Evolutionary conservation across 1,284 basidiomycete genomes (phyloP).

Genomic region (Trametes pubescens): DNA sequence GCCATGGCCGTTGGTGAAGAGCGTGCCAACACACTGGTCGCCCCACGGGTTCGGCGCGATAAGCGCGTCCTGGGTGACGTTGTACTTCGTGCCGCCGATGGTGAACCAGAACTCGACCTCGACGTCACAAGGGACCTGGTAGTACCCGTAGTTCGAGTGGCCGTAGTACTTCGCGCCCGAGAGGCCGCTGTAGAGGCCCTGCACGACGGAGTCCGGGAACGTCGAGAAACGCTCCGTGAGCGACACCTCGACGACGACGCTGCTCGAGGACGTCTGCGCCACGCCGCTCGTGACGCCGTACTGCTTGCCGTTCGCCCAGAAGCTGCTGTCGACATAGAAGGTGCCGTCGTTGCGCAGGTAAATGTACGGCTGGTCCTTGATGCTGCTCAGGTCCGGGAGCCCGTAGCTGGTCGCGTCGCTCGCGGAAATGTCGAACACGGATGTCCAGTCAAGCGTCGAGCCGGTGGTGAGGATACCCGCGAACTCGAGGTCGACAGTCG

Average conservation of each 20-base stretch:
- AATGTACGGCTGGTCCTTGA: slow-evolving; percentile 27
- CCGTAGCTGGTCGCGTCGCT: slow-evolving; percentile 20
- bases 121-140: slow-evolving; percentile 29
- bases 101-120: slow-evolving; percentile 22
- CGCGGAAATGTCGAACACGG: slow-evolving; percentile 25
- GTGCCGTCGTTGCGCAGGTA: slow-evolving; percentile 26
- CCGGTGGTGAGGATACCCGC: slow-evolving; percentile 27
- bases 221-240: slow-evolving; percentile 22
- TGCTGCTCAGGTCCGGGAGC: slow-evolving; percentile 25
- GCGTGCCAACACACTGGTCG: slow-evolving; percentile 31
- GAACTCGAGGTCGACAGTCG: slow-evolving; percentile 19
- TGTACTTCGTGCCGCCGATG: slow-evolving; percentile 27
- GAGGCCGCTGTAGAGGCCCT: slow-evolving; percentile 25
- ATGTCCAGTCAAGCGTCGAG: slow-evolving; percentile 26
- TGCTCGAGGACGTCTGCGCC: slow-evolving; percentile 18
- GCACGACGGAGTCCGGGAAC: slow-evolving; percentile 24
- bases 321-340: slow-evolving; percentile 25
- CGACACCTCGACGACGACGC: slow-evolving; percentile 22
- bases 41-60: slow-evolving; percentile 31
- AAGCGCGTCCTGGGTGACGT: slow-evolving; percentile 20
- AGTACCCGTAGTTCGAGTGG: slow-evolving; percentile 27
- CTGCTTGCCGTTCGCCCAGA: slow-evolving; percentile 25
- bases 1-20: slow-evolving; percentile 27
- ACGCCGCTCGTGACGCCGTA: slow-evolving; percentile 17
- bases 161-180: slow-evolving; percentile 24